Conservation (phyloP, 768 basidiomycete genomes). For the Rhizopogon vulgaris region DNA sequence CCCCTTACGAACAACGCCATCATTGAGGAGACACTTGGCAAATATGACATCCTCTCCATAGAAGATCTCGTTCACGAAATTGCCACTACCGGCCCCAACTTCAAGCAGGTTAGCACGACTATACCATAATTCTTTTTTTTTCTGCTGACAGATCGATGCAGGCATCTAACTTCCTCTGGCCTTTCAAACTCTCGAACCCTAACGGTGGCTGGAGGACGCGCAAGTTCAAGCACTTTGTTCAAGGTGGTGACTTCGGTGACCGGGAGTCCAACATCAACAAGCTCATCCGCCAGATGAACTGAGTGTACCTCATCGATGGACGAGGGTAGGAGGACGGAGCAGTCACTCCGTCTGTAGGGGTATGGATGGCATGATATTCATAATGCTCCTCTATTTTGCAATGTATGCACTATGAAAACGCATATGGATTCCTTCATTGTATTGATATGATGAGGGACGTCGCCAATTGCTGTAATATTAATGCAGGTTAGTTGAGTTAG, state of each 20-base stretch:
- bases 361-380: conserved; percentile 27
- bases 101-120: conserved; percentile 77
- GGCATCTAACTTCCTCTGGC: conserved; percentile 97
- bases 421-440: conserved; percentile 14
- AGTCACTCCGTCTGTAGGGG: conserved; percentile 16
- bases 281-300: conserved; percentile 95
- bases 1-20: conserved; percentile 90
- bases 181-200: conserved; percentile 99
- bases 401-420: conserved; percentile 25
- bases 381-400: conserved; percentile 12
- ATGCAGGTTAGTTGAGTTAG: not conserved
- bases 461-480: not conserved
- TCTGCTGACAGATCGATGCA: conserved; percentile 20
- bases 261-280: conserved; percentile 96
- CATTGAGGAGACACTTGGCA: conserved; percentile 87
- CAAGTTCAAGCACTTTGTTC: conserved; percentile 95
- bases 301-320: conserved; percentile 12
- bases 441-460: not conserved
- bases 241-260: conserved; percentile 97
- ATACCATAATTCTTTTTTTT: not conserved
- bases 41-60: conserved; percentile 92
- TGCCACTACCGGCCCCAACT: conserved; percentile 91
- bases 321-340: conserved; percentile 6
- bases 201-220: conserved; percentile 96
- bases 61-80: conserved; percentile 99